A percentile compares a stretch with the other conserved stretches of the same genome.
These are phyloP conservation scores for Dryas octopetala DNA, from an alignment of 306 rosid genomes.

Conservation along the genomic window DNA sequence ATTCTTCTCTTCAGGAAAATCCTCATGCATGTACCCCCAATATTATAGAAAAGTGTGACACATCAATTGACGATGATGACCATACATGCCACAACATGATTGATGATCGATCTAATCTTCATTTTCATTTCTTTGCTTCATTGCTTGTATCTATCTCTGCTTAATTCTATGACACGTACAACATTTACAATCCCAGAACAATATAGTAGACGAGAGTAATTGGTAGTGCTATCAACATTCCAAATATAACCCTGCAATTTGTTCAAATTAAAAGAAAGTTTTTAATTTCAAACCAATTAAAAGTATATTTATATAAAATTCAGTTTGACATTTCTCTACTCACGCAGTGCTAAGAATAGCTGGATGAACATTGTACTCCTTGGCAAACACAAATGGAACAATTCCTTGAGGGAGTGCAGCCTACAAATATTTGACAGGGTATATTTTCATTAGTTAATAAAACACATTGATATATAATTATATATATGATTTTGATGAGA, in stretches of 20 bases:
- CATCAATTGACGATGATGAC: conserved; percentile 5
- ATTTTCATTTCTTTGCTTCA: not conserved
- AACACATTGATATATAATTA: not conserved
- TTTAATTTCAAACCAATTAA: no score
- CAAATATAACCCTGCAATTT: conserved; percentile 47
- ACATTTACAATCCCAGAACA: conserved; percentile 40
- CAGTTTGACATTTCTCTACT: conserved; percentile 23
- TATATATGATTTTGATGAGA: not conserved
- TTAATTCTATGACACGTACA: not conserved
- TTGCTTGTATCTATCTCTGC: conserved; percentile 2
- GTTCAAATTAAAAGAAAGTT: no score
- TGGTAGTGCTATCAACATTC: conserved; percentile 51
- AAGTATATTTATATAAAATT: not conserved
- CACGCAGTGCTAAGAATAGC: conserved; percentile 92
- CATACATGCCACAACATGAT: not conserved
- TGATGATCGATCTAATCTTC: not conserved
- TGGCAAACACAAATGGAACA: conserved; percentile 97
- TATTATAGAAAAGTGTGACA: not conserved
- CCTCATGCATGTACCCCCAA: conserved; percentile 5
- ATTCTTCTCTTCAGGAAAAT: conserved; percentile 16
- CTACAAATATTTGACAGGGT: conserved; percentile 36
- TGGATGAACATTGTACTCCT: conserved; percentile 96
- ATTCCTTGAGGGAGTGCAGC: conserved; percentile 99
- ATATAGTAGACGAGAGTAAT: conserved; percentile 49
- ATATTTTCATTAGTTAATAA: not conserved